These are phyloP conservation scores for Bombardia bombarda DNA, from an alignment of 495 filamentous ascomycete genomes.

Conservation along the genomic window DNA sequence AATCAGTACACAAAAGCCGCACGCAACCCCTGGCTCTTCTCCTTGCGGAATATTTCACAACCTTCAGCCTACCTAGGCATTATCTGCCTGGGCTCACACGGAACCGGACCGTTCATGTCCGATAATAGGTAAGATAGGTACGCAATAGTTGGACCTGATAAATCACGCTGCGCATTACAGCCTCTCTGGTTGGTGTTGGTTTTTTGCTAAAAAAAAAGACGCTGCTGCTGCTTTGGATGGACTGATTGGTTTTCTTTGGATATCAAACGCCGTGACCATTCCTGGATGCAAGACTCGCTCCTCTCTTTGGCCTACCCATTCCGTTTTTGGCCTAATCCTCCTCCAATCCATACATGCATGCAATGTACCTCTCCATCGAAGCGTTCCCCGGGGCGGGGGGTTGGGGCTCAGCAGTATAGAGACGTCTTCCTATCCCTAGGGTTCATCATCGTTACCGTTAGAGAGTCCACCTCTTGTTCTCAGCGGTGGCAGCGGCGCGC, in stretches of 20 bases:
- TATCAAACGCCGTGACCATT: constrained; percentile 33
- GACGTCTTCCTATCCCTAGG: constrained; percentile 6
- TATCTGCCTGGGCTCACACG: neutral
- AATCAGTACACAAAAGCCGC: too few species aligned
- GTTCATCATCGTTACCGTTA: neutral
- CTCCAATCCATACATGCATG: constrained; percentile 15
- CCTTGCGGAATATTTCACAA: too few species aligned
- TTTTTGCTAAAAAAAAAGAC: too few species aligned
- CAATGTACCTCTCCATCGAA: constrained; percentile 1
- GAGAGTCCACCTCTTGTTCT: constrained; percentile 5
- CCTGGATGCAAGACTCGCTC: constrained; percentile 25
- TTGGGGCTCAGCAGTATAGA: constrained; percentile 15
- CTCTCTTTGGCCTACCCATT: constrained; percentile 12
- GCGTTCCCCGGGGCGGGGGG: constrained; percentile 10
- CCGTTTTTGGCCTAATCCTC: constrained; percentile 6
- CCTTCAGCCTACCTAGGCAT: neutral
- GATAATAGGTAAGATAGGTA: too few species aligned
- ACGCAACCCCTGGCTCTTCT: too few species aligned
- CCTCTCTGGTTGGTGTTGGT: neutral
- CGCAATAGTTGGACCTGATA: too few species aligned
- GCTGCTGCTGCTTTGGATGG: neutral
- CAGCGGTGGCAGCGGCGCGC: constrained; percentile 44
- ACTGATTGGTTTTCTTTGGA: constrained; percentile 23
- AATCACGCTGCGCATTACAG: neutral
- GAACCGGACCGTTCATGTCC: too few species aligned